Percentiles rank a stretch among this genome's conserved stretches.
Conservation (phyloP, 805 yeast species). For the Komagataella phaffii region DNA sequence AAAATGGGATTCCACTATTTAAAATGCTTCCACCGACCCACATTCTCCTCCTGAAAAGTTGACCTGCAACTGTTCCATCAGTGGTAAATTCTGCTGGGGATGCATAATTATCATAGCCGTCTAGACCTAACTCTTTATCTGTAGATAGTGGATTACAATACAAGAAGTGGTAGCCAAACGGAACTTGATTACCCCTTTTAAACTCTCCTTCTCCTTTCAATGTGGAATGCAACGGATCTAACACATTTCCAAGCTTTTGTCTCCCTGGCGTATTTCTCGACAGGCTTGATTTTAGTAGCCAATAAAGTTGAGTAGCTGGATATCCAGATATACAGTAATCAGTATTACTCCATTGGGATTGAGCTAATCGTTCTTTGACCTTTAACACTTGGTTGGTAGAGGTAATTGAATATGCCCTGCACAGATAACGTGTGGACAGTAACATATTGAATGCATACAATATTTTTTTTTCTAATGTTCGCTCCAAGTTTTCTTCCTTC, state of each 20-base stretch:
- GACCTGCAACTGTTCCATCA: constrained; percentile 1
- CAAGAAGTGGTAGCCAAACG: constrained; percentile 51
- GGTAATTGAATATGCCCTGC: neutral
- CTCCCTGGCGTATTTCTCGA: neutral
- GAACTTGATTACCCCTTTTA: constrained; percentile 11
- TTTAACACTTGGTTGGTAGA: constrained; percentile 1
- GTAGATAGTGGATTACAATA: constrained; percentile 48
- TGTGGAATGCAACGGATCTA: neutral
- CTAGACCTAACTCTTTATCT: constrained; percentile 38
- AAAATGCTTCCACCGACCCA: constrained; percentile 55
- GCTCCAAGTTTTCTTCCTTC: neutral
- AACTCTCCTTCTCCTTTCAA: constrained; percentile 3
- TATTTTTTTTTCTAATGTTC: neutral
- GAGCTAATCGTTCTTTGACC: neutral
- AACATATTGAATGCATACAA: neutral
- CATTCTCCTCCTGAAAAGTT: constrained; percentile 45
- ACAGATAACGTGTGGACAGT: neutral
- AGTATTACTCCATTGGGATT: neutral
- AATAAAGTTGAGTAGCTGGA: neutral
- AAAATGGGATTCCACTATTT: neutral
- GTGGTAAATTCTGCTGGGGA: constrained; percentile 29
- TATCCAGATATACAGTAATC: neutral
- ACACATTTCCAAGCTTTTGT: neutral
- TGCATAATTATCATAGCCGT: constrained; percentile 76
- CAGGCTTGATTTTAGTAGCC: neutral